A percentile compares a stretch with the other conserved stretches of the same genome.
phyloP scores from a whole-genome alignment of 768 basidiomycete genomes.

The Boletus barrowsii region DNA sequence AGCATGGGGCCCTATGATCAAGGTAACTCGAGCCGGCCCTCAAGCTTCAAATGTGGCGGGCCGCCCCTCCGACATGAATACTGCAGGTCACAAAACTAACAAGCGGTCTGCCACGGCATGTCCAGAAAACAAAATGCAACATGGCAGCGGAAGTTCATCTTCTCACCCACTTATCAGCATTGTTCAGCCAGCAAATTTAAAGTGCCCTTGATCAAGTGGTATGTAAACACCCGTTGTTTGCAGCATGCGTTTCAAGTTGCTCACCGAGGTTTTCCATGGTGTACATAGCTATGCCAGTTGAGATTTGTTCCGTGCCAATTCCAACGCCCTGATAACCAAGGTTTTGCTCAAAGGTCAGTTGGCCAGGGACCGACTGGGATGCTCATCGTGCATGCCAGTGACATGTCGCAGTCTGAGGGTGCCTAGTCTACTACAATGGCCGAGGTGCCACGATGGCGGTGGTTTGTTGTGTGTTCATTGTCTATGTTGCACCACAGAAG shows the following conservation, averaged over 20 bases:
- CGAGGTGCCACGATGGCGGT: slow-evolving; percentile 71
- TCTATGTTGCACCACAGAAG: too few species aligned
- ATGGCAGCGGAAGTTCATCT: too few species aligned
- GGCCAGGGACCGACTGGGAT: neutral
- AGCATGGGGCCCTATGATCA: too few species aligned
- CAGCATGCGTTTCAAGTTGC: neutral
- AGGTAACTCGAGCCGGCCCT: too few species aligned
- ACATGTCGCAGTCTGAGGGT: slow-evolving; percentile 25
- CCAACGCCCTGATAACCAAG: slow-evolving; percentile 50
- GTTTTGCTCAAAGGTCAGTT: slow-evolving; percentile 53
- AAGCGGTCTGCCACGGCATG: too few species aligned
- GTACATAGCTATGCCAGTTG: slow-evolving; percentile 46
- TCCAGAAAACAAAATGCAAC: too few species aligned
- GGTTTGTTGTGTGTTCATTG: slow-evolving; percentile 45
- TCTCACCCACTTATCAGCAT: too few species aligned
- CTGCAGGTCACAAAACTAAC: too few species aligned
- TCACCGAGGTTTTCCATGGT: neutral
- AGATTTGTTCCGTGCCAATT: slow-evolving; percentile 49
- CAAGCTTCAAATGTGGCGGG: neutral
- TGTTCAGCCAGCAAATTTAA: too few species aligned
- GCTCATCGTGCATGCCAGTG: slow-evolving; percentile 25
- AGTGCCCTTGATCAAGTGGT: slow-evolving; percentile 26
- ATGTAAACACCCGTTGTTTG: neutral
- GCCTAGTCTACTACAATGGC: slow-evolving; percentile 58
- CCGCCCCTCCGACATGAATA: too few species aligned